Evolutionary conservation across 2,329 filamentous ascomycete species (phyloP).

Genomic region (Colletotrichum melonis): DNA sequence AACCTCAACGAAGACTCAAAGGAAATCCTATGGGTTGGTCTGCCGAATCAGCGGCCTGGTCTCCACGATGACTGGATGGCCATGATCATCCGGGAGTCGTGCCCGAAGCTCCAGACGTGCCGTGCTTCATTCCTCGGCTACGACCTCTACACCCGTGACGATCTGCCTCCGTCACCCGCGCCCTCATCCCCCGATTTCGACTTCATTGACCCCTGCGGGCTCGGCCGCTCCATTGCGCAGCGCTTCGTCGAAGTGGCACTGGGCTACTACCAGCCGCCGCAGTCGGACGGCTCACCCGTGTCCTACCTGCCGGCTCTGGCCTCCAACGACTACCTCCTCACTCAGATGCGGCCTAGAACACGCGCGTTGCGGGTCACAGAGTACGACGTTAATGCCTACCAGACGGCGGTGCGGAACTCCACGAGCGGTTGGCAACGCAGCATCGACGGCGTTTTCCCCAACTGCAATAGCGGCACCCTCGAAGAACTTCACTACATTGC

Average conservation of each 20-base stretch:
- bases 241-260: constrained; percentile 59
- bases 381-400: constrained; percentile 50
- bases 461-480: constrained; percentile 56
- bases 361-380: constrained; percentile 43
- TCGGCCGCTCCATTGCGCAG: constrained; percentile 53
- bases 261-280: constrained; percentile 52
- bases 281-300: constrained; percentile 40
- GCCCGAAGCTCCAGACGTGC: constrained; percentile 51
- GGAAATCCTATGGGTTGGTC: constrained; percentile 56
- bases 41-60: constrained; percentile 54
- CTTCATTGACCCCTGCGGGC: constrained; percentile 53
- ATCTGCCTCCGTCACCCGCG: constrained; percentile 39
- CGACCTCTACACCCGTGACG: constrained; percentile 51
- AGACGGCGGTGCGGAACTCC: constrained; percentile 50
- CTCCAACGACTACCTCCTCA: constrained; percentile 38
- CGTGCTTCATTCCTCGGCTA: constrained; percentile 58
- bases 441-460: constrained; percentile 57
- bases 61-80: constrained; percentile 55
- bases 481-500: constrained; percentile 57
- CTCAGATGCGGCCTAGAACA: constrained; percentile 39
- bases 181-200: constrained; percentile 47
- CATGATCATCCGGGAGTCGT: constrained; percentile 50
- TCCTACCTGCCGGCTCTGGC: constrained; percentile 37
- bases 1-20: constrained; percentile 46
- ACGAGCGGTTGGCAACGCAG: constrained; percentile 55